Conservation (phyloP, 148 eudicot genomes). For the Silene uniflora region DNA sequence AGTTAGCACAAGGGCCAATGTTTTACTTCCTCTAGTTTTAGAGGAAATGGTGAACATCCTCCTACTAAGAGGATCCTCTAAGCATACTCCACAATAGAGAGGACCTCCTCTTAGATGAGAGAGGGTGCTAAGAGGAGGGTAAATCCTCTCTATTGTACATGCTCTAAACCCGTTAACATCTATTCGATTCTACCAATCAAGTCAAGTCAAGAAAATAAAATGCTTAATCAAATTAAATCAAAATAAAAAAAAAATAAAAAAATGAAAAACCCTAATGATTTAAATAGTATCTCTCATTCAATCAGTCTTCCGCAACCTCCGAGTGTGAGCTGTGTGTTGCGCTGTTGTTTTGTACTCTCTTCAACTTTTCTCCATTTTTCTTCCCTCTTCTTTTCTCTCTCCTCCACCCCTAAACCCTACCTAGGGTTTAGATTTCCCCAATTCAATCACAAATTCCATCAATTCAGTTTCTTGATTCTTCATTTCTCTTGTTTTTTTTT, state of each 20-base stretch:
- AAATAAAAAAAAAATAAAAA: neutral
- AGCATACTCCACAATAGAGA: no score
- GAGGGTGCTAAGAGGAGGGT: no score
- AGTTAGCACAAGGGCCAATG: no score
- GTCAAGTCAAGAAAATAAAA: no score
- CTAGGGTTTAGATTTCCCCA: conserved; percentile 26
- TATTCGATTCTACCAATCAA: no score
- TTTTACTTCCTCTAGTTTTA: no score
- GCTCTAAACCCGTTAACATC: no score
- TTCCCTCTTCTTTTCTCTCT: conserved; percentile 1
- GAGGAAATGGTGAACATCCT: no score
- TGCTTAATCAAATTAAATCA: no score
- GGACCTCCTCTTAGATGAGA: no score
- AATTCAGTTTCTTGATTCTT: neutral
- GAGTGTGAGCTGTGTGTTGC: conserved; percentile 5
- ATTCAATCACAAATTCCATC: neutral
- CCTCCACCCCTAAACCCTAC: conserved; percentile 23
- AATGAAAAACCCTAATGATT: conserved; percentile 3
- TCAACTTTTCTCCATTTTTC: neutral
- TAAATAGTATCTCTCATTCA: neutral
- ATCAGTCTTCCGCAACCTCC: conserved; percentile 21
- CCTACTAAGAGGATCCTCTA: no score
- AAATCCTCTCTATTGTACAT: no score
- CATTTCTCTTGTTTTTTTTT: neutral
- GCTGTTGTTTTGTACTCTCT: neutral